Conservation (phyloP, 2,329 filamentous ascomycete species). For the Aciculosporium take region DNA sequence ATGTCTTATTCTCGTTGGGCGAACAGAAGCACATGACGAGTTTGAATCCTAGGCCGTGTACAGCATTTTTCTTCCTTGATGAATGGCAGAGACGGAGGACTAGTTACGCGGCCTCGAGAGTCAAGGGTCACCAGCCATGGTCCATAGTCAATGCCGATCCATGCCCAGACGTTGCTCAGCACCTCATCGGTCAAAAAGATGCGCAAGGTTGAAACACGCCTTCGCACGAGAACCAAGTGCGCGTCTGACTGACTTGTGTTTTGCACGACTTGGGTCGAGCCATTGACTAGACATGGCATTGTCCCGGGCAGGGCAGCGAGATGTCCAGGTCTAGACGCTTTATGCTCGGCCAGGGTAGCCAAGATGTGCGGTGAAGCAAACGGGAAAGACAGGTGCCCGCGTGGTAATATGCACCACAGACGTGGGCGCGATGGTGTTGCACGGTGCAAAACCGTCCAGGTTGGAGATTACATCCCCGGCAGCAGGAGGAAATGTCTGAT, state of each 20-base stretch:
- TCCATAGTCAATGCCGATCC: conserved; percentile 18
- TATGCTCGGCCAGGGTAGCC: conserved; percentile 16
- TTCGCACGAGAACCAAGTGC: conserved; percentile 16
- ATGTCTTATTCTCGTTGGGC: no score
- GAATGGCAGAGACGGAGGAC: conserved; percentile 19
- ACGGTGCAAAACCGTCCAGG: conserved; percentile 20
- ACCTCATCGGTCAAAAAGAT: background rate
- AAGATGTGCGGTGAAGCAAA: conserved; percentile 27
- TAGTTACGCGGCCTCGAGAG: conserved; percentile 8
- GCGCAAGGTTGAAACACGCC: background rate
- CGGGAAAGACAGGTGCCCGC: conserved; percentile 26
- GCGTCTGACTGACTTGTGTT: conserved; percentile 25
- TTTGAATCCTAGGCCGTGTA: no score
- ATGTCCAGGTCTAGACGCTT: no score
- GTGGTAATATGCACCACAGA: conserved; percentile 26
- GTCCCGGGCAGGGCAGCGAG: no score
- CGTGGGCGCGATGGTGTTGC: conserved; percentile 27
- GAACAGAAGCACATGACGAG: no score
- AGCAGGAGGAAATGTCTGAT: no score
- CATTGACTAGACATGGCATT: conserved; percentile 18
- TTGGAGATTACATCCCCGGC: conserved; percentile 20
- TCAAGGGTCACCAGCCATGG: conserved; percentile 6
- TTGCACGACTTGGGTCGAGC: conserved; percentile 22
- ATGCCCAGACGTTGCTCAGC: conserved; percentile 20
- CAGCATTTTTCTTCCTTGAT: no score